Evolutionary conservation across 768 basidiomycete genomes (phyloP).

Genomic region (Vararia minispora): DNA sequence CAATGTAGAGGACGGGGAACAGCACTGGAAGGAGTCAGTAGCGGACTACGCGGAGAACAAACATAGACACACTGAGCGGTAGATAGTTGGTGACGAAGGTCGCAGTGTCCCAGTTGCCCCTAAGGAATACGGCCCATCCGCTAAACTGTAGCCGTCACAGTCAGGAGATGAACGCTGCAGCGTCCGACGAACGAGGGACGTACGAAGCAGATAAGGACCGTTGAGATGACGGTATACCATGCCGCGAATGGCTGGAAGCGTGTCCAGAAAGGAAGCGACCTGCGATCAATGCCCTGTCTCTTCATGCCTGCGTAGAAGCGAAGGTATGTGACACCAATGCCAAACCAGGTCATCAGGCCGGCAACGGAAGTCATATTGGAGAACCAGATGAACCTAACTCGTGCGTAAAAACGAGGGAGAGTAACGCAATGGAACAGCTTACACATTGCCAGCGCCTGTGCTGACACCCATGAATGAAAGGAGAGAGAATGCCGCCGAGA

Average conservation of each 20-base stretch:
- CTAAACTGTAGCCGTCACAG: constrained; percentile 31
- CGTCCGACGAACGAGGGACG: constrained; percentile 15
- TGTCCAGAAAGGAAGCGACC: constrained; percentile 56
- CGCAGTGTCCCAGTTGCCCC: constrained; percentile 40
- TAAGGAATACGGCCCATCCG: constrained; percentile 41
- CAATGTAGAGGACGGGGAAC: constrained; percentile 67
- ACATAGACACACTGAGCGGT: constrained; percentile 24
- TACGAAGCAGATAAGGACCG: constrained; percentile 50
- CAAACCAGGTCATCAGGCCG: constrained; percentile 35
- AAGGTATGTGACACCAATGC: constrained; percentile 35
- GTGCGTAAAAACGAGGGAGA: not conserved
- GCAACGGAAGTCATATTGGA: constrained; percentile 44
- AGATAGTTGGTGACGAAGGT: constrained; percentile 79
- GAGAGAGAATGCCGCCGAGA: constrained; percentile 52
- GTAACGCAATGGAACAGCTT: too few species aligned
- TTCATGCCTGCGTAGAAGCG: constrained; percentile 77
- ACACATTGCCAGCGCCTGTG: constrained; percentile 54
- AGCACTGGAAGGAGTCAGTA: constrained; percentile 23
- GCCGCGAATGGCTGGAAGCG: constrained; percentile 63
- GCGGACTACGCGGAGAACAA: not conserved
- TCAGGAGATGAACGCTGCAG: constrained; percentile 17
- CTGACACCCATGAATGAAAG: constrained; percentile 76
- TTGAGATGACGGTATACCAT: constrained; percentile 31
- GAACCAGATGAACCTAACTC: constrained; percentile 66
- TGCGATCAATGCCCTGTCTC: constrained; percentile 67